Base-by-base conservation (phyloP, 768 basidiomycete genomes). In the Rhodosporidiobolus sp. region DNA sequence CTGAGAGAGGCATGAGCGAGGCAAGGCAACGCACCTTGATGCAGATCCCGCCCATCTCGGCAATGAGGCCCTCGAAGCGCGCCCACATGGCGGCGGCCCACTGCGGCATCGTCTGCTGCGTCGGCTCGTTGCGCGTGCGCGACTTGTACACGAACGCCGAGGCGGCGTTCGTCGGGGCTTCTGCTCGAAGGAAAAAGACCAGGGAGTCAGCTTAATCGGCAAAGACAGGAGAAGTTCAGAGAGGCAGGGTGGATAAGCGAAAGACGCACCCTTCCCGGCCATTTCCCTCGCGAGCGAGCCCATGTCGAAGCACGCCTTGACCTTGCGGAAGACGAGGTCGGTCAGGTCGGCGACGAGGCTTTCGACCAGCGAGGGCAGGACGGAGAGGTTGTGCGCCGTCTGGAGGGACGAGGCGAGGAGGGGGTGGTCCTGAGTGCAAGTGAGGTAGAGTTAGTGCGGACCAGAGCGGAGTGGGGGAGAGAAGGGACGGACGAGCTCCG, bases 321-420 rank as follows among this genome's bases (percentile, higher is more conserved):
- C 91, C 22, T 92, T 86, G 38, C 87, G 86, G 75, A 92, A 90
- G 7, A 96, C 89, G 0, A 89, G 88, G 59, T 91, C 88, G 28
- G 88, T 90, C 14, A 97, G 83, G 79, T 95, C 92, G 10, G 82
- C 81, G 26, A 96, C 83, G 4, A 98, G 86, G 63, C 86, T 86
- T 68, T 89, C 87, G 8, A 97, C 90, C 11, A 97, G 86, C 34
- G 87, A 85, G 0, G 95, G 91, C 19, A 99, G 84, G 24, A 91
- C 86, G 38, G 89, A 86, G 22, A 99, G 86, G 79, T 97, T 99
- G 81, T 92, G 90, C 8, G 95, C 94, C 2, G 93, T 97, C 84
- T 98, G 96, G 20, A 99, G 85, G 0, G 95, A 92, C 1, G 92
- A 94, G 0, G 94, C 92, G 2, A 99, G 85, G 26, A 95, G 82